A percentile compares a stretch with the other conserved stretches of the same genome.
phyloP scores from a whole-genome alignment of 1,284 basidiomycete species.

The Fomitopsis schrenkii region DNA sequence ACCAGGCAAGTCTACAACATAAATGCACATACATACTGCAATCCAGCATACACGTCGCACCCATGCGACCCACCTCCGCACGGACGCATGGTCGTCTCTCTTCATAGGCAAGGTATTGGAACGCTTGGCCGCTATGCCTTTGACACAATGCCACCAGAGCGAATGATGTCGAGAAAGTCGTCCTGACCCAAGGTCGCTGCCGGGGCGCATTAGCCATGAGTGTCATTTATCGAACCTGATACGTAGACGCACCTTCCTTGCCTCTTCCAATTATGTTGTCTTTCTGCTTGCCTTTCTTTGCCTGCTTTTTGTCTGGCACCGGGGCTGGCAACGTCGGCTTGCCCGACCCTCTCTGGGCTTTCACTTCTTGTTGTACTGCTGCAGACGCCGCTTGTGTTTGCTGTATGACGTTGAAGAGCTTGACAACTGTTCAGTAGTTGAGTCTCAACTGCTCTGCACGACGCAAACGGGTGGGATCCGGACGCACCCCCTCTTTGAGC shows the following conservation, averaged over 20 bases:
- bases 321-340: slow-evolving; percentile 71
- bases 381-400: slow-evolving; percentile 61
- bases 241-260: slow-evolving; percentile 49
- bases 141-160: slow-evolving; percentile 55
- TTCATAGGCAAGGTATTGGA: no score
- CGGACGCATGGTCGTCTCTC: no score
- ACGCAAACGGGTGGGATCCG: no score
- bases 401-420: slow-evolving; percentile 79
- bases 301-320: slow-evolving; percentile 41
- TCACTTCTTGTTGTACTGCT: slow-evolving; percentile 50
- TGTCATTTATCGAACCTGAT: background rate
- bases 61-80: no score
- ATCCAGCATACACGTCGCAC: background rate
- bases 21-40: background rate
- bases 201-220: background rate
- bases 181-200: slow-evolving; percentile 58
- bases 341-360: slow-evolving; percentile 60
- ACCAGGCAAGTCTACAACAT: no score
- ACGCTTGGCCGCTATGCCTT: slow-evolving; percentile 18
- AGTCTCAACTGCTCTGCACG: background rate
- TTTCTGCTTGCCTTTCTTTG: slow-evolving; percentile 47
- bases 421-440: slow-evolving; percentile 51
- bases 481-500: slow-evolving; percentile 76
- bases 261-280: slow-evolving; percentile 47
- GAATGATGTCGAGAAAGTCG: slow-evolving; percentile 75